Evolutionary conservation across 176 grass and related monocot genomes (phyloP).

Genomic region (Thinopyrum elongatum): DNA sequence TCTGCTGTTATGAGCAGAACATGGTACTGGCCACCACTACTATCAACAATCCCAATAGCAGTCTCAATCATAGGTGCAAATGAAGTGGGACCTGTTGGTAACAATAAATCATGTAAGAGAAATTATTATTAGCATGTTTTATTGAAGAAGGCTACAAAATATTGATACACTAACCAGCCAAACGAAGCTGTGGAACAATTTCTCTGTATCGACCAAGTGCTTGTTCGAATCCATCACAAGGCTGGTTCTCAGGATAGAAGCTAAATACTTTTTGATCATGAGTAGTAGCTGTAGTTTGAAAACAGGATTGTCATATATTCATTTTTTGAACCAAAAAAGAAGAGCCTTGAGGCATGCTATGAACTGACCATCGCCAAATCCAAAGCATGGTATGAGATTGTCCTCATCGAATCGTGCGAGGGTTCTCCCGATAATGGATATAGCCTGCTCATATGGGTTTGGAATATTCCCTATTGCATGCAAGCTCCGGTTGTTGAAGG

Average conservation of each 20-base stretch:
- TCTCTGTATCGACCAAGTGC: constrained; percentile 67
- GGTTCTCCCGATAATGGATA: constrained; percentile 69
- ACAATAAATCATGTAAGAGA: background rate
- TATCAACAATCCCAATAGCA: constrained; percentile 73
- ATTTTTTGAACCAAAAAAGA: background rate
- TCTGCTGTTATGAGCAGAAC: constrained; percentile 85
- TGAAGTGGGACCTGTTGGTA: constrained; percentile 66
- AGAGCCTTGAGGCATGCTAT: background rate
- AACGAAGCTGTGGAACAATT: constrained; percentile 58
- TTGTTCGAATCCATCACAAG: constrained; percentile 75
- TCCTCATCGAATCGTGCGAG: constrained; percentile 76
- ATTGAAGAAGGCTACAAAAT: constrained; percentile 14
- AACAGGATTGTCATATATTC: background rate
- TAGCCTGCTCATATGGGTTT: constrained; percentile 83
- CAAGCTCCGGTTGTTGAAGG: constrained; percentile 58
- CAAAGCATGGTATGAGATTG: constrained; percentile 80
- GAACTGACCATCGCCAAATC: constrained; percentile 68
- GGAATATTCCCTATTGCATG: constrained; percentile 47
- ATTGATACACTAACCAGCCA: constrained; percentile 47
- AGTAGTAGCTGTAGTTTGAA: constrained; percentile 53
- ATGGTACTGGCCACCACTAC: constrained; percentile 85
- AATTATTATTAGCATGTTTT: background rate
- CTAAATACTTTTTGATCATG: constrained; percentile 77
- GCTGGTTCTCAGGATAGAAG: constrained; percentile 62
- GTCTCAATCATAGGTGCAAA: constrained; percentile 84